Evolutionary conservation across 768 basidiomycete species (phyloP), one percentile per base, ranked within the genome.

Genomic region (Russula griseocarnosa): DNA sequence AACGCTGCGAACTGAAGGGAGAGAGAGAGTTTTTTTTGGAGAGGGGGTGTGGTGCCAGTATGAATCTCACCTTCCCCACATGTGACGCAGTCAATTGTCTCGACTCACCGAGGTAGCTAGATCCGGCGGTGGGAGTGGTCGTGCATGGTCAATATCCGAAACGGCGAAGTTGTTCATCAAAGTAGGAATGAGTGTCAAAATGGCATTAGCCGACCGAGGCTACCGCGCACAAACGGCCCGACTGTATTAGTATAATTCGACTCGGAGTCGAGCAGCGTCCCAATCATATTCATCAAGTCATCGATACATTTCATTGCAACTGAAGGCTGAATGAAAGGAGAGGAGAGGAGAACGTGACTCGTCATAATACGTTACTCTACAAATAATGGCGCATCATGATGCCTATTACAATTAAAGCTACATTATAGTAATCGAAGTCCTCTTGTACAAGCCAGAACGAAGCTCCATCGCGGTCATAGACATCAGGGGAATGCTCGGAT

Each of bases 1-100:
- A 30, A 62, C 63, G 52, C 61, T 61, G 47, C 54, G 42, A 28
- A 68, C 69, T 30, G 70, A 30, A 30, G 6, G 4, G 36, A 66
- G 11, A 30, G 30, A 30, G 30, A 28, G 62, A 22, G 3, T 40
- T 42, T 30, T 40, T 34, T 34, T 34, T 6, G 9, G 34, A 11
- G 34, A 11, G 34, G 18, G 42, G 22, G 20, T 38, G 38, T 38
- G 20, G 14, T 3, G 46, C 20, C 38, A 40, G 6, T 11, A 24
- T 34, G 46, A 32, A 22, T 47, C 32, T 5, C n/a, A 20, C 7
- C 11, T 5, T 38, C 1, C 42, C 22, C 44, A 40, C 13, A 11
- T 1, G 18, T 1, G 30, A 32, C 5, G 20, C 3, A 40, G 51
- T 53, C 30, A 11, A 10, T 38, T 28, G 46, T 47, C 52, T 47